phyloP scores from a whole-genome alignment of 306 rosid species.

The Urtica urens region DNA sequence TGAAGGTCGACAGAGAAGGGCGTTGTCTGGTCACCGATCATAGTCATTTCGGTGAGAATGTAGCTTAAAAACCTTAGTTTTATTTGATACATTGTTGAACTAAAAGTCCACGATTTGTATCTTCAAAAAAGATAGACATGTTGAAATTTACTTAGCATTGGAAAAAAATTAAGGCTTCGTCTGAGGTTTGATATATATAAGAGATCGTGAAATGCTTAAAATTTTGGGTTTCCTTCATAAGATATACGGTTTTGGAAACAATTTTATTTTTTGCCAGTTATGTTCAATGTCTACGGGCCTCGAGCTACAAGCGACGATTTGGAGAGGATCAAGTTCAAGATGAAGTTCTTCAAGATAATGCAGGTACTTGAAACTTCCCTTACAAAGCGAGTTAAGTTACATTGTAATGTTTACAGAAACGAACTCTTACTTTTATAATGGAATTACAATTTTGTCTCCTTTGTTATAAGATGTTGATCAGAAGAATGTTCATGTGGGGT shows the following conservation, averaged over 20 bases:
- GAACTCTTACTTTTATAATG: too few species aligned
- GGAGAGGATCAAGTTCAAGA: slow-evolving; percentile 69
- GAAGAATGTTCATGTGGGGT: too few species aligned
- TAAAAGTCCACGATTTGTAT: neutral
- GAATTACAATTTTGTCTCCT: too few species aligned
- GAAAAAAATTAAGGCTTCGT: neutral
- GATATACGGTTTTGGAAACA: neutral
- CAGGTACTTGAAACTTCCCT: slow-evolving; percentile 45
- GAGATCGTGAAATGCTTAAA: too few species aligned
- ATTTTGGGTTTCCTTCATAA: too few species aligned
- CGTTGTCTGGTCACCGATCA: slow-evolving; percentile 86
- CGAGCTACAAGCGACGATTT: slow-evolving; percentile 68
- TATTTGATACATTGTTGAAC: neutral
- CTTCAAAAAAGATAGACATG: neutral
- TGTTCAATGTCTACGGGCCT: slow-evolving; percentile 85
- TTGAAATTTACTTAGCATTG: neutral
- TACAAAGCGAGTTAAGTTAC: too few species aligned
- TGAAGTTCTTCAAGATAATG: slow-evolving; percentile 50
- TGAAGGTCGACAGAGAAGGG: slow-evolving; percentile 69
- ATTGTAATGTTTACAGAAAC: too few species aligned
- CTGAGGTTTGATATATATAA: neutral
- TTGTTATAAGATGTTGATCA: too few species aligned
- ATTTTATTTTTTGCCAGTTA: slow-evolving; percentile 39
- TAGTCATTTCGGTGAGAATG: slow-evolving; percentile 57
- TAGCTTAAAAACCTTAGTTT: too few species aligned